Evolutionary conservation across 805 yeast species (phyloP).

Genomic region (Candida ipomoeae): DNA sequence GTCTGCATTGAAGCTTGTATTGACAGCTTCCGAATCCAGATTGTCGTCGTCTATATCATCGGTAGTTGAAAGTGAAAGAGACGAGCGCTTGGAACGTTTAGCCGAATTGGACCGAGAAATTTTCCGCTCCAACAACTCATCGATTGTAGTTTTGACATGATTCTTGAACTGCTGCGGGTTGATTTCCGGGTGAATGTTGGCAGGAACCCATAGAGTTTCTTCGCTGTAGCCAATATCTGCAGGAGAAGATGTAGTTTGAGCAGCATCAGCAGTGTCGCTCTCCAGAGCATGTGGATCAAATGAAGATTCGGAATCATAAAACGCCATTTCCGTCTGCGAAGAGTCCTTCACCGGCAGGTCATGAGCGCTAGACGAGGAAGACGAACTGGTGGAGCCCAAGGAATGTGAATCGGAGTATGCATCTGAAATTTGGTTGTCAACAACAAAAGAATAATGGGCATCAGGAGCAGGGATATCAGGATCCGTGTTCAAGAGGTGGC

Average conservation of each 20-base stretch:
- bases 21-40: background rate
- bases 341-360: background rate
- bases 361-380: background rate
- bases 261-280: background rate
- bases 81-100: constrained; percentile 15
- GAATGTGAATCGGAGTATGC: background rate
- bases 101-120: constrained; percentile 13
- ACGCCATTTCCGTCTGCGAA: background rate
- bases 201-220: constrained; percentile 89
- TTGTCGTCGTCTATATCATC: constrained; percentile 6
- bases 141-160: constrained; percentile 59
- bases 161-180: constrained; percentile 82
- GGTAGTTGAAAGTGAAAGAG: constrained; percentile 15
- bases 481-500: constrained; percentile 55
- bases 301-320: background rate
- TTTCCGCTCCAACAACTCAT: constrained; percentile 44
- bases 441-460: constrained; percentile 9
- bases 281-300: background rate
- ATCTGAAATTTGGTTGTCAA: constrained; percentile 8
- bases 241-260: constrained; percentile 1
- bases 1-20: constrained; percentile 1
- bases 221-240: constrained; percentile 7
- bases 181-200: constrained; percentile 88
- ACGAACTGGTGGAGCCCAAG: background rate
- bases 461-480: constrained; percentile 62